These are phyloP conservation scores for Backusella mclennaniae DNA, from an alignment of 192 early-diverging fungal species.

Conservation along the genomic window DNA sequence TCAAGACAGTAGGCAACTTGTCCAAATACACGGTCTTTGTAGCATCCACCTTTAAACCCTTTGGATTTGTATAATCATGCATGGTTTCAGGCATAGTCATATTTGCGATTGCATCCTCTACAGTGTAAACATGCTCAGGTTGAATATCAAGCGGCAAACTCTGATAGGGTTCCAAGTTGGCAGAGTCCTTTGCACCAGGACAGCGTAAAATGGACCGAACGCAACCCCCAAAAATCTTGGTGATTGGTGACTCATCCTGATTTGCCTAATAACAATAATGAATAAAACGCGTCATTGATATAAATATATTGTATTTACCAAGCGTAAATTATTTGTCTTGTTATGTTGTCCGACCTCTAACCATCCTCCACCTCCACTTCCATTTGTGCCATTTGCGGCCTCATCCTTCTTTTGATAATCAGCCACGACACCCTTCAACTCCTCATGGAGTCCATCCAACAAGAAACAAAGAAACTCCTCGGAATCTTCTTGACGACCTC, in stretches of 20 bases:
- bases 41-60: conserved; percentile 48
- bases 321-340: conserved; percentile 63
- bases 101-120: conserved; percentile 85
- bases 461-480: conserved; percentile 95
- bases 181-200: conserved; percentile 73
- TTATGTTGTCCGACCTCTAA: conserved; percentile 89
- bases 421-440: conserved; percentile 55
- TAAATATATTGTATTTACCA: conserved; percentile 31
- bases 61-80: conserved; percentile 71
- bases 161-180: conserved; percentile 86
- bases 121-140: conserved; percentile 63
- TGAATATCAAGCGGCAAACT: conserved; percentile 86
- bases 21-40: conserved; percentile 88
- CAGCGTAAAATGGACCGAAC: conserved; percentile 75
- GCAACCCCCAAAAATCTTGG: conserved; percentile 82
- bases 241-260: conserved; percentile 73
- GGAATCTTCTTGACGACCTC: conserved; percentile 95
- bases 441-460: conserved; percentile 94
- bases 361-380: conserved; percentile 62
- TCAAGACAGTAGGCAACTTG: conserved; percentile 81
- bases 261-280: conserved; percentile 47
- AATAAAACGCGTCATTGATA: not conserved
- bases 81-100: conserved; percentile 77
- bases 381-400: conserved; percentile 8
- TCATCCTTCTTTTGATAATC: not conserved